These are phyloP conservation scores for Croton setiger DNA, from an alignment of 441 rosid species.

Conservation along the genomic window DNA sequence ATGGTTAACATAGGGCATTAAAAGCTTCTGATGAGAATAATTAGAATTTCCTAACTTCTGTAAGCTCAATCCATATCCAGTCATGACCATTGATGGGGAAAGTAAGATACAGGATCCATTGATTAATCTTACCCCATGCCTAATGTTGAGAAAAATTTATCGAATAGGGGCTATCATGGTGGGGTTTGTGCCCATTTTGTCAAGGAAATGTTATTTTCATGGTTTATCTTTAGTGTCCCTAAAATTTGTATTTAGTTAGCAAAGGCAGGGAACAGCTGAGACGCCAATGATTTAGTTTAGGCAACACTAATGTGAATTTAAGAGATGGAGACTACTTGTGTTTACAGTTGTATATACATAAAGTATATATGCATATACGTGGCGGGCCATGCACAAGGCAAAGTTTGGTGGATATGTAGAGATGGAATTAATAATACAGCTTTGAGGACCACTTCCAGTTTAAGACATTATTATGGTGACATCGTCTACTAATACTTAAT, in stretches of 20 bases:
- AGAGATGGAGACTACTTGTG: slow-evolving; percentile 12
- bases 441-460: slow-evolving; percentile 19
- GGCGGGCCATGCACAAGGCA: slow-evolving; percentile 19
- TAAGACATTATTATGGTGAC: slow-evolving; percentile 7
- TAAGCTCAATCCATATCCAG: slow-evolving; percentile 1
- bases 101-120: background rate
- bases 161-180: slow-evolving; percentile 16
- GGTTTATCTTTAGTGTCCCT: slow-evolving; percentile 6
- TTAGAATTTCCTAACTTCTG: slow-evolving; percentile 6
- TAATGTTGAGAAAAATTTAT: slow-evolving; percentile 12
- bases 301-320: slow-evolving; percentile 15
- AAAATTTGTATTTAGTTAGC: slow-evolving; percentile 17
- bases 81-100: background rate
- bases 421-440: slow-evolving; percentile 16
- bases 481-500: background rate
- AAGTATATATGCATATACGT: background rate
- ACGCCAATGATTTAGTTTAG: slow-evolving; percentile 19
- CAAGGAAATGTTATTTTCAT: slow-evolving; percentile 21
- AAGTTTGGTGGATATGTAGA: slow-evolving; percentile 11
- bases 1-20: background rate
- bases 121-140: slow-evolving; percentile 8
- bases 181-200: slow-evolving; percentile 20
- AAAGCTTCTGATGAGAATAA: background rate
- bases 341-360: background rate
- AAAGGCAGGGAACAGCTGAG: slow-evolving; percentile 10